Evolutionary conservation across 345 rosid genomes (phyloP), one percentile per base, ranked within the genome.

Genomic region (Erysimum cheiranthoides): DNA sequence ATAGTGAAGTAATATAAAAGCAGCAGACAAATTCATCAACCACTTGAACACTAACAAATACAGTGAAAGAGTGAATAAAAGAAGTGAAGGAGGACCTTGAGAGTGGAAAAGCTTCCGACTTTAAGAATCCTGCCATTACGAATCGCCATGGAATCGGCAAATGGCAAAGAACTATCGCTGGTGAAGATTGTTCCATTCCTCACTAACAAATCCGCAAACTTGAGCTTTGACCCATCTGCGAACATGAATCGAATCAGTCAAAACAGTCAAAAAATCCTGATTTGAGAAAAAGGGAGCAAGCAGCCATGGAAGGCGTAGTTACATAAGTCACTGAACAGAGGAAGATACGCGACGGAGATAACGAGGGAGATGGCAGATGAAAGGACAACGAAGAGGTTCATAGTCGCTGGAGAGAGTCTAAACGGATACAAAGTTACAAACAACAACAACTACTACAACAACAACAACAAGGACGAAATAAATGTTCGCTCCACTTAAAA

Each of bases 171-270:
- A 12, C 31, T 68, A 32, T 91, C 93, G 69, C 93, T 85, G 13
- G 98, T 94, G 85, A 88, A 91, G 71, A 91, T 85, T 34, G 87
- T 66, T 64, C 88, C 98, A 82, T 92, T 91, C n/a, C 45, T 87
- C 60, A 86, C 78, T 4, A 94, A 11, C 73, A 91, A 82, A 74
- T 92, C 98, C 38, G 93, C 96, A 8, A 67, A 77, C 32, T 71
- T 83, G 64, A 80, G 74, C 43, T 74, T 75, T 59, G 84, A 74
- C 92, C 92, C 86, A 82, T 75, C 96, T 92, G 69, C 36, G 31
- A 10, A 62, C 40, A 64, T 17, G 10, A 65, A 27, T 42, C 31
- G 11, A 64, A 40, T 73, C 12, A 31, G 64, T 72, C 49, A 73
- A 38, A 56, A 13, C 5, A 12, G 11, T 56, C 21, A 4, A 51